Evolutionary conservation across 345 rosid species (phyloP).

Genomic region (Laguncularia racemosa): DNA sequence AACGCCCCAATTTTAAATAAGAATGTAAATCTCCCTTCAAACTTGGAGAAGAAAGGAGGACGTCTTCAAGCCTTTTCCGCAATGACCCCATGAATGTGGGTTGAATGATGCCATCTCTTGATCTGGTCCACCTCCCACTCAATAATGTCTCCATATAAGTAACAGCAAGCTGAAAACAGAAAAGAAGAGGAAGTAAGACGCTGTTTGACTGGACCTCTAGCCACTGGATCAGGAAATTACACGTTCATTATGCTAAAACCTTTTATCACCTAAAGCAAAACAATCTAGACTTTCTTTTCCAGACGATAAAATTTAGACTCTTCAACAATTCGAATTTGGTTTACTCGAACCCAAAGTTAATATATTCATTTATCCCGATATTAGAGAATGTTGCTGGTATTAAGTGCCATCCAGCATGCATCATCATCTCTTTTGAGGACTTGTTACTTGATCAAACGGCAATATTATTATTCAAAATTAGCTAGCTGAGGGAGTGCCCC

Average conservation of each 20-base stretch:
- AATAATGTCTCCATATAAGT: constrained; percentile 68
- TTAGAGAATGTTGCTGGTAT: too few species aligned
- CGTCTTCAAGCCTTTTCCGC: constrained; percentile 62
- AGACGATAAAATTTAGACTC: too few species aligned
- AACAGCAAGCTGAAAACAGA: constrained; percentile 56
- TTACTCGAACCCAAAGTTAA: too few species aligned
- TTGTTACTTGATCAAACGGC: too few species aligned
- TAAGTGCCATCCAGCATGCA: too few species aligned
- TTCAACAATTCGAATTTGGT: too few species aligned
- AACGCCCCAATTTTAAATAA: constrained; percentile 51
- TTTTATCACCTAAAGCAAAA: too few species aligned
- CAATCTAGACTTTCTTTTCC: too few species aligned
- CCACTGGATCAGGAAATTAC: background rate
- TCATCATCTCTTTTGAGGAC: too few species aligned
- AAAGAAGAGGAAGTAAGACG: background rate
- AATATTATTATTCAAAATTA: too few species aligned
- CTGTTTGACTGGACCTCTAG: background rate
- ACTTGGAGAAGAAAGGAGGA: constrained; percentile 32
- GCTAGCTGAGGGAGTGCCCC: too few species aligned
- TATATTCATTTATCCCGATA: too few species aligned
- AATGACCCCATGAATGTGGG: constrained; percentile 60
- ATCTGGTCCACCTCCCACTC: constrained; percentile 50
- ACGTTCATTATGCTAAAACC: background rate
- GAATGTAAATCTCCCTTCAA: constrained; percentile 29
- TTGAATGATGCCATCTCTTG: constrained; percentile 65